Conservation (phyloP, 805 yeast species). For the Brettanomyces anomalus region DNA sequence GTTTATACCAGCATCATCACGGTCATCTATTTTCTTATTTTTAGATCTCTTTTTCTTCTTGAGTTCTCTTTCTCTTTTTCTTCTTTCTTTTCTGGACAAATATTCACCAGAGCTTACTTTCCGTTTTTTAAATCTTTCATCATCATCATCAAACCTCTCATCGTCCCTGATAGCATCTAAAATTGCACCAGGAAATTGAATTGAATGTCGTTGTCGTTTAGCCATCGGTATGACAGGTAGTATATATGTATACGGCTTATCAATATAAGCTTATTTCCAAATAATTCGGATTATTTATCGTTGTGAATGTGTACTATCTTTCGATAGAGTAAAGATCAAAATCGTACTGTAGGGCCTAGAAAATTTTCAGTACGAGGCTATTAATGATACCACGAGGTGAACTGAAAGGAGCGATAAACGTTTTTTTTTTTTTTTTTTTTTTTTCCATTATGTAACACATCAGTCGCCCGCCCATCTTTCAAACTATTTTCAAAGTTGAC, state of each 20-base stretch:
- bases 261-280: no score
- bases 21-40: constrained; percentile 1
- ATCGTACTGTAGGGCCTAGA: no score
- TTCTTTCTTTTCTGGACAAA: constrained; percentile 12
- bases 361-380: no score
- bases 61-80: constrained; percentile 10
- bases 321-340: no score
- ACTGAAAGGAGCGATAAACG: not conserved
- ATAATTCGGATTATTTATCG: no score
- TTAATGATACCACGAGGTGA: no score
- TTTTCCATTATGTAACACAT: no score
- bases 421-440: not conserved
- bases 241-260: no score
- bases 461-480: no score
- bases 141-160: constrained; percentile 28
- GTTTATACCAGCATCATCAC: no score
- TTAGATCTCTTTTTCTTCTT: constrained; percentile 8
- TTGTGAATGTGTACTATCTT: no score
- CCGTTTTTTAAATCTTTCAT: constrained; percentile 25
- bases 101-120: constrained; percentile 8
- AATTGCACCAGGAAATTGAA: constrained; percentile 34
- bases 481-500: no score
- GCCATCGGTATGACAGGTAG: not conserved
- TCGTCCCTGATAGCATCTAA: constrained; percentile 31
- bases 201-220: constrained; percentile 5